These are phyloP conservation scores for Lecanicillium sp. DNA, from an alignment of 2,329 filamentous ascomycete genomes.

Conservation along the genomic window DNA sequence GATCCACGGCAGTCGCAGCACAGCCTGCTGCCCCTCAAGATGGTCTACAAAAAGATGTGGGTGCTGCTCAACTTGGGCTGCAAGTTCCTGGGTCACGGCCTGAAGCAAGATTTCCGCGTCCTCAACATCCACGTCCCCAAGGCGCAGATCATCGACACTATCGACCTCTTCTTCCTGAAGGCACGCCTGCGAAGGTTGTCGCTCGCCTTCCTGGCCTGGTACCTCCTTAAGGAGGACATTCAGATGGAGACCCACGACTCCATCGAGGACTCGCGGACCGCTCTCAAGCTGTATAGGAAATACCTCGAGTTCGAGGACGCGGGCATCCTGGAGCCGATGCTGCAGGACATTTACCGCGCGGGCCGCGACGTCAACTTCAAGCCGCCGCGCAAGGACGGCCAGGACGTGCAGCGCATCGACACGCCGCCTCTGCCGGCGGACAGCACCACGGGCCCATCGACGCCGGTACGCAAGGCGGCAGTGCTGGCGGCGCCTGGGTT, in stretches of 20 bases:
- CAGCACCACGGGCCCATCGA: constrained; percentile 34
- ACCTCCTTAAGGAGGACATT: constrained; percentile 86
- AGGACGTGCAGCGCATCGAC: constrained; percentile 41
- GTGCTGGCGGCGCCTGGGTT: constrained; percentile 32
- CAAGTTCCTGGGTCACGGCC: constrained; percentile 86
- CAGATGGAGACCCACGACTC: constrained; percentile 90
- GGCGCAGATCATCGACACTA: constrained; percentile 87
- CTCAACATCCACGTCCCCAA: constrained; percentile 96
- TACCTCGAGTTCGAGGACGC: constrained; percentile 85
- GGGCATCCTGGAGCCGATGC: constrained; percentile 73
- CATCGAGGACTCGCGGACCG: constrained; percentile 90
- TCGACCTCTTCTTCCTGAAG: constrained; percentile 81
- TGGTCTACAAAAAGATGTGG: constrained; percentile 98
- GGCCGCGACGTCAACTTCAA: constrained; percentile 46
- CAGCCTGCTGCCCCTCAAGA: constrained; percentile 79
- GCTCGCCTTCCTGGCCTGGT: constrained; percentile 86
- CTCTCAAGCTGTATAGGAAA: constrained; percentile 81
- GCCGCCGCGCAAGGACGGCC: constrained; percentile 42
- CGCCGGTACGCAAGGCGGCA: constrained; percentile 38
- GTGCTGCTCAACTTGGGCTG: constrained; percentile 90
- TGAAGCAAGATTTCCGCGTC: constrained; percentile 93
- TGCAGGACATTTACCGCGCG: constrained; percentile 74
- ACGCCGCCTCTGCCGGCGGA: constrained; percentile 45
- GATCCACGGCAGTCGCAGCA: constrained; percentile 73
- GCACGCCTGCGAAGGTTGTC: constrained; percentile 79